phyloP scores from a whole-genome alignment of 352 stramenopile species.

The Halophytophthora batemanensis region DNA sequence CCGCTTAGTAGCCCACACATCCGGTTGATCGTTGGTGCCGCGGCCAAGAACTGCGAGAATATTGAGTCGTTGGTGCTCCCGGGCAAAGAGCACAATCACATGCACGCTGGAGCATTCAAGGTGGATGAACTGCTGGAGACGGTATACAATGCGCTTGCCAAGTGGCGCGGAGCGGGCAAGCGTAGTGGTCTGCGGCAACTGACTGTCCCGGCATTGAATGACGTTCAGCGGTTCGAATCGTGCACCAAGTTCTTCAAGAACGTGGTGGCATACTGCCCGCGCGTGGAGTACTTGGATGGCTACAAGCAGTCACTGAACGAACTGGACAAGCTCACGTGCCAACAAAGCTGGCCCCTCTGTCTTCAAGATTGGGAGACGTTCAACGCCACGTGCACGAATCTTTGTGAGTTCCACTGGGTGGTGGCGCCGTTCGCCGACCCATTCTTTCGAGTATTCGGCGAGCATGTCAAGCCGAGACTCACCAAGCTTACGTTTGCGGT shows the following conservation, averaged over 20 bases:
- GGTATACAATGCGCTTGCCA: constrained; percentile 22
- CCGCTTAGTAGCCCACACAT: constrained; percentile 15
- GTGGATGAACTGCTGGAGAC: constrained; percentile 11
- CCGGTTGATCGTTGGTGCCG: constrained; percentile 14
- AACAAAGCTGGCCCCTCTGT: constrained; percentile 19
- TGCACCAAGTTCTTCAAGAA: constrained; percentile 22
- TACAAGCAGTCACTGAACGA: constrained; percentile 30
- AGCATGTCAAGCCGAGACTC: constrained; percentile 27
- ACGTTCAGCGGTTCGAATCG: constrained; percentile 10
- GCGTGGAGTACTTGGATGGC: constrained; percentile 26
- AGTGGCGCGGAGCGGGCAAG: constrained; percentile 10
- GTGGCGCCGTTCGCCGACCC: constrained; percentile 26
- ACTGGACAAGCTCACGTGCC: constrained; percentile 29
- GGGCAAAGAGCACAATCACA: constrained; percentile 9
- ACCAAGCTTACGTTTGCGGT: constrained; percentile 23
- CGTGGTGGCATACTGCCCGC: constrained; percentile 23
- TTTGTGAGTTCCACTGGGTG: constrained; percentile 34
- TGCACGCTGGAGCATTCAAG: neutral
- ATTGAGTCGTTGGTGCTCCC: constrained; percentile 24
- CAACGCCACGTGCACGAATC: constrained; percentile 22
- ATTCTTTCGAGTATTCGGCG: constrained; percentile 36
- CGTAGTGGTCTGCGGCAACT: constrained; percentile 22
- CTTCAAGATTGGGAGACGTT: constrained; percentile 25
- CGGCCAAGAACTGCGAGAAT: constrained; percentile 15
- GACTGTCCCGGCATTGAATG: constrained; percentile 19